Base-by-base conservation (phyloP, 2,329 filamentous ascomycete genomes). In the Amphichorda felina region DNA sequence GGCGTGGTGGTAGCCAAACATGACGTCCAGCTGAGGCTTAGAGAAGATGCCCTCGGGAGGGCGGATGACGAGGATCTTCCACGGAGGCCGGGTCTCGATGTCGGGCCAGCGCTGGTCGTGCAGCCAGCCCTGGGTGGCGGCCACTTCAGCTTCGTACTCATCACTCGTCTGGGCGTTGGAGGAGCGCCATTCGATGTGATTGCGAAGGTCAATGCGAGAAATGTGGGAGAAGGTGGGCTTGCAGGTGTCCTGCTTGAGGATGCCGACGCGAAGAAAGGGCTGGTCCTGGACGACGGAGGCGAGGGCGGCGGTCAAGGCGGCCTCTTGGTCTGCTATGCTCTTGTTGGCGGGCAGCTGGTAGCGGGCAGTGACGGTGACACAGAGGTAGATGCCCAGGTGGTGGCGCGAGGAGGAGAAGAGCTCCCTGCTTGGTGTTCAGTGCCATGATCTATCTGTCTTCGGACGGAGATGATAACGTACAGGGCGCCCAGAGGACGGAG, bases 1-100 rank as follows among this genome's bases (percentile, higher is more conserved):
- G 1, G 60, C 56, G 42, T 76, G 72, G 40, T 76, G 72, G 24
- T 56, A 68, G 5, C 59, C 55, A 41, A 74, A 70, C 5, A 63
- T 41, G 10, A 70, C 40, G 33, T 72, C 60, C 24, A 61, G 43
- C 5, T 51, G 44, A 4, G 45, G 32, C 1, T 33, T 19, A 3
- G 42, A 30, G 4, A 40, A 36, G 2, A 27, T 16, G 21, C 34
- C 30, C 8, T 45, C 30, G 4, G 38, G 21, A 11, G 34, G 13
- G 19, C 50, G 45, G 16, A 63, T 46, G 30, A 68, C 53, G 2
- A 57, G 49, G 10, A 70, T 37, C 28, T 58, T 63, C 71, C 70
- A 75, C 0, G 64, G 63, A 1, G 70, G 60, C 0, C 49, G 53
- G 1, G 42, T 48, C 4, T 50, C 54, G 2, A 65, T 41, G 10